Conservation (phyloP, 352 stramenopile species). For the Pythium sp. region DNA sequence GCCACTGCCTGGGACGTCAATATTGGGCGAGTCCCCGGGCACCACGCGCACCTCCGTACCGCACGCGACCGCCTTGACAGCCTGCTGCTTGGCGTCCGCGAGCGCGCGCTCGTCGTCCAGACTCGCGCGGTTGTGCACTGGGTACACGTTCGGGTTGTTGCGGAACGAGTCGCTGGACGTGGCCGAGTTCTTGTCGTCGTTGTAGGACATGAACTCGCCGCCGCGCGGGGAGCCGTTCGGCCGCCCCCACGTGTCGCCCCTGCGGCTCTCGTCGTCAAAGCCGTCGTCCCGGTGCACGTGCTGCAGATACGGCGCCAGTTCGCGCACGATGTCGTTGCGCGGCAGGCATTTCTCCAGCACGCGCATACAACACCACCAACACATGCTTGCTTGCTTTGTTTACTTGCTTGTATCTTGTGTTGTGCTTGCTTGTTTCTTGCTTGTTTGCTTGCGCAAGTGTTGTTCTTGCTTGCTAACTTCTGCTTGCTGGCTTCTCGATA, state of each 20-base stretch:
- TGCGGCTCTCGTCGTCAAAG: conserved; percentile 52
- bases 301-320: conserved; percentile 83
- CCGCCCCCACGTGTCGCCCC: conserved; percentile 46
- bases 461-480: too few relatives aligned
- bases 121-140: conserved; percentile 21
- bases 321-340: conserved; percentile 85
- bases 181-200: conserved; percentile 44
- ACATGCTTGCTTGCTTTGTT: conserved; percentile 30
- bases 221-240: conserved; percentile 35
- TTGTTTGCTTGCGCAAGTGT: too few relatives aligned
- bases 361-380: conserved; percentile 89
- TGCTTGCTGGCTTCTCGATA: neutral
- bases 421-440: neutral
- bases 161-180: conserved; percentile 63
- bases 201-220: conserved; percentile 44
- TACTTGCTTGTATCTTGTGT: neutral
- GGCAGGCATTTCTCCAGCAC: conserved; percentile 83
- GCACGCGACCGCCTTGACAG: neutral
- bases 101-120: conserved; percentile 22
- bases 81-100: conserved; percentile 29
- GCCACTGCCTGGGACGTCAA: conserved; percentile 12
- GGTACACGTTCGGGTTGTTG: conserved; percentile 45
- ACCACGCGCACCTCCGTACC: conserved; percentile 17
- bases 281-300: conserved; percentile 76
- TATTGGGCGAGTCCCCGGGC: conserved; percentile 9